Percentiles rank a stretch among this genome's conserved stretches.
phyloP scores from a whole-genome alignment of 345 rosid genomes.

The Odontarrhena argentea region DNA sequence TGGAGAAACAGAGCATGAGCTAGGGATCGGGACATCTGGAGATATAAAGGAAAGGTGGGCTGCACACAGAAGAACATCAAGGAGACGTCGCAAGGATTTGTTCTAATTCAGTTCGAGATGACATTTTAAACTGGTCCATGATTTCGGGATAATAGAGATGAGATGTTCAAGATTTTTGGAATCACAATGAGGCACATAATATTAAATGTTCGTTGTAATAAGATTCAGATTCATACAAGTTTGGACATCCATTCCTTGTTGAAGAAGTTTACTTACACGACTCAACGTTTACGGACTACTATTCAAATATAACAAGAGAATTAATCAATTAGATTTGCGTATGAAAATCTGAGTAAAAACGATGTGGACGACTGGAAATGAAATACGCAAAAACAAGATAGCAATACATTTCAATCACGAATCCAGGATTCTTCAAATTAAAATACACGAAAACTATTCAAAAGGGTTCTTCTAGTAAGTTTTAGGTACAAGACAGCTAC shows the following conservation, averaged over 20 bases:
- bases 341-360: too few relatives aligned
- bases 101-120: neutral
- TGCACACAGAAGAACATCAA: slow-evolving; percentile 54
- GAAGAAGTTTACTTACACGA: neutral
- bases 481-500: slow-evolving; percentile 31
- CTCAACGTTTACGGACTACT: neutral
- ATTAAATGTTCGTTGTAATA: slow-evolving; percentile 14
- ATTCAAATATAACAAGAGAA: neutral
- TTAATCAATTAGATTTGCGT: neutral
- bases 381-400: slow-evolving; percentile 7
- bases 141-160: slow-evolving; percentile 4
- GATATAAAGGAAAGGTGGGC: slow-evolving; percentile 87
- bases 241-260: neutral
- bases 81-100: slow-evolving; percentile 37
- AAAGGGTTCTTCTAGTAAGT: slow-evolving; percentile 19
- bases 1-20: slow-evolving; percentile 18
- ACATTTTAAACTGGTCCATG: neutral
- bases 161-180: neutral
- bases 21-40: slow-evolving; percentile 17
- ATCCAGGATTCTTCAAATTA: slow-evolving; percentile 9
- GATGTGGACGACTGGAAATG: neutral
- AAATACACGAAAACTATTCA: slow-evolving; percentile 24
- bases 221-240: neutral
- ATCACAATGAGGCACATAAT: neutral
- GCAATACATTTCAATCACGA: slow-evolving; percentile 14